Percentiles rank a stretch among this genome's conserved stretches.
Evolutionary conservation across 2,329 filamentous ascomycete genomes (phyloP).

Genomic region (Grosmannia huntii): DNA sequence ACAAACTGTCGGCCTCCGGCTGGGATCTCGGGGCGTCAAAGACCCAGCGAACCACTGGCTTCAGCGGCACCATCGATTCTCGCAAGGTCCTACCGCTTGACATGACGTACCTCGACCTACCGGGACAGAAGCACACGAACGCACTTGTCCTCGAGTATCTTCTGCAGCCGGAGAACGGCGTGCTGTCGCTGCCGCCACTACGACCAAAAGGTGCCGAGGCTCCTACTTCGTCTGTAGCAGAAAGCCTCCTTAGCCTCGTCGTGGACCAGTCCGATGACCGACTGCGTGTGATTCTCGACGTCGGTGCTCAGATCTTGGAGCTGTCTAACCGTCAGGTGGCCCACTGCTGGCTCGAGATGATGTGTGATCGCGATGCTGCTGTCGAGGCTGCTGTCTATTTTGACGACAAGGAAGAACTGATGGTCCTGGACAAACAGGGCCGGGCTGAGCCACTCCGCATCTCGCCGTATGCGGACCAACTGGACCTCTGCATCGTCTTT

Average conservation of each 20-base stretch:
- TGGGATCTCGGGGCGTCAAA: constrained; percentile 49
- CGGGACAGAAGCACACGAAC: constrained; percentile 49
- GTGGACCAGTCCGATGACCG: constrained; percentile 19
- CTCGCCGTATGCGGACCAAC: constrained; percentile 43
- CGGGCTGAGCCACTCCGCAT: constrained; percentile 34
- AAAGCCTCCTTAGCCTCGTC: constrained; percentile 32
- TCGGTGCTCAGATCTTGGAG: constrained; percentile 58
- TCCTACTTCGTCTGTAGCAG: constrained; percentile 13
- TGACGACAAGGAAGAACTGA: constrained; percentile 38
- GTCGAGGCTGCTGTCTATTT: constrained; percentile 43
- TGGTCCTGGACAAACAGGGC: constrained; percentile 34
- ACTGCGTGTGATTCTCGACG: constrained; percentile 53
- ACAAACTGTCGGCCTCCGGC: constrained; percentile 51
- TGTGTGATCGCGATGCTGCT: too few species aligned
- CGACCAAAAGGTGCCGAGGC: background rate
- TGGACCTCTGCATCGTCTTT: constrained; percentile 51
- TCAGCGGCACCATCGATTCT: constrained; percentile 59
- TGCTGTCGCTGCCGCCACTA: constrained; percentile 15
- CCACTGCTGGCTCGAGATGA: constrained; percentile 33
- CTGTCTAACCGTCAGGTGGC: constrained; percentile 43
- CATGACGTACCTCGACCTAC: constrained; percentile 42
- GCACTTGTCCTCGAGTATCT: constrained; percentile 50
- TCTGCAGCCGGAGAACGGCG: constrained; percentile 37
- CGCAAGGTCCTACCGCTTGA: constrained; percentile 41
- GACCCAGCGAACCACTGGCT: constrained; percentile 43